phyloP scores from a whole-genome alignment of 164 flowering plant genomes.

The Chloranthus sessilifolius region DNA sequence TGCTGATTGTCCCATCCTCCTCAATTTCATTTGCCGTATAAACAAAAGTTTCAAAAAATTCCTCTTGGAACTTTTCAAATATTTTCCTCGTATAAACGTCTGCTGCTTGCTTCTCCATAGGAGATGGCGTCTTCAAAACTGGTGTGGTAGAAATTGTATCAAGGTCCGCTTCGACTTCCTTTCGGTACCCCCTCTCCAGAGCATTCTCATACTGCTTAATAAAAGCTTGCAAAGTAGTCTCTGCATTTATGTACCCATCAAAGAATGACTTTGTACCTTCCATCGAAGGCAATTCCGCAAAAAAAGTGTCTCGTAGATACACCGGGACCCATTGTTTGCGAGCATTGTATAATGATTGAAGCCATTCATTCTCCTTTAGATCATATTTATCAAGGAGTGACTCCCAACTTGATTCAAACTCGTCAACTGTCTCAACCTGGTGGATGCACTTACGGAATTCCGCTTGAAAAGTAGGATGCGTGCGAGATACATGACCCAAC shows the following conservation, averaged over 20 bases:
- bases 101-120: constrained; percentile 92
- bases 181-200: constrained; percentile 35
- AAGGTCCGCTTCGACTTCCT: constrained; percentile 51
- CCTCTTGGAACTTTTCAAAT: constrained; percentile 77
- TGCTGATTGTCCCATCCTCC: constrained; percentile 53
- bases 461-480: constrained; percentile 44
- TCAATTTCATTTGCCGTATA: constrained; percentile 70
- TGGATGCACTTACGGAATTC: constrained; percentile 60
- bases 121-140: constrained; percentile 68
- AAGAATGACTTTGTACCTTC: constrained; percentile 44
- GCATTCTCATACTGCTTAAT: constrained; percentile 56
- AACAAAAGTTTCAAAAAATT: constrained; percentile 73
- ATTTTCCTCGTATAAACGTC: constrained; percentile 56
- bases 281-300: constrained; percentile 41
- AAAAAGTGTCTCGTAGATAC: constrained; percentile 53
- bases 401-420: constrained; percentile 56
- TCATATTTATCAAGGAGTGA: constrained; percentile 49
- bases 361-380: constrained; percentile 53
- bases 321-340: constrained; percentile 58
- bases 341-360: constrained; percentile 41
- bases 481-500: constrained; percentile 39
- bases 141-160: constrained; percentile 65
- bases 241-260: constrained; percentile 68
- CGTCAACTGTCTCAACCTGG: constrained; percentile 51
- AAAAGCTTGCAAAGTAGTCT: constrained; percentile 44